These are phyloP conservation scores for Knoxdaviesia capensis DNA, from an alignment of 2,329 filamentous ascomycete species.

Conservation along the genomic window DNA sequence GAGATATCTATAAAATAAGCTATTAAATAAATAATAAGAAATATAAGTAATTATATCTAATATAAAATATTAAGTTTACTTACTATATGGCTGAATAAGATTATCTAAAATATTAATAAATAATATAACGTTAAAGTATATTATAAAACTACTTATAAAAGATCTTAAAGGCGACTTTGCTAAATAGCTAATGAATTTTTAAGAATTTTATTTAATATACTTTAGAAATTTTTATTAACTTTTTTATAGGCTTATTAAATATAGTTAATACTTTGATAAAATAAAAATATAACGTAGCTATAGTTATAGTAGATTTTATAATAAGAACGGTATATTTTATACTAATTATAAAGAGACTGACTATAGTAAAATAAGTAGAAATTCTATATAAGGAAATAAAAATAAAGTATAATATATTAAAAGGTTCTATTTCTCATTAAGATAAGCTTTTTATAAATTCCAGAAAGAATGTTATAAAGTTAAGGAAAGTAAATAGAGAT, in stretches of 20 bases:
- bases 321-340: neutral
- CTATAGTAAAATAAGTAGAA: too few relatives aligned
- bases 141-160: neutral
- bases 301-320: neutral
- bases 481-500: neutral
- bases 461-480: neutral
- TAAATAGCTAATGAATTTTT: neutral
- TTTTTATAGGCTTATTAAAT: too few relatives aligned
- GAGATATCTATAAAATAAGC: too few relatives aligned
- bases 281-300: neutral
- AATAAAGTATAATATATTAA: neutral
- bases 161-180: neutral
- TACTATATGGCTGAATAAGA: too few relatives aligned
- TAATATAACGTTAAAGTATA: neutral
- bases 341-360: neutral
- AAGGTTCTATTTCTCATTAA: neutral
- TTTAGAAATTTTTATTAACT: neutral
- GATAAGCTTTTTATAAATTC: neutral
- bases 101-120: neutral
- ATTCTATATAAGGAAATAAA: neutral
- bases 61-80: too few relatives aligned
- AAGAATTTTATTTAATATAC: neutral
- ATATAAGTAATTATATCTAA: neutral
- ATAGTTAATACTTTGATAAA: too few relatives aligned
- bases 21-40: conserved; percentile 1